Conservation (phyloP, 306 rosid genomes). For the Vachellia pachyceras region DNA sequence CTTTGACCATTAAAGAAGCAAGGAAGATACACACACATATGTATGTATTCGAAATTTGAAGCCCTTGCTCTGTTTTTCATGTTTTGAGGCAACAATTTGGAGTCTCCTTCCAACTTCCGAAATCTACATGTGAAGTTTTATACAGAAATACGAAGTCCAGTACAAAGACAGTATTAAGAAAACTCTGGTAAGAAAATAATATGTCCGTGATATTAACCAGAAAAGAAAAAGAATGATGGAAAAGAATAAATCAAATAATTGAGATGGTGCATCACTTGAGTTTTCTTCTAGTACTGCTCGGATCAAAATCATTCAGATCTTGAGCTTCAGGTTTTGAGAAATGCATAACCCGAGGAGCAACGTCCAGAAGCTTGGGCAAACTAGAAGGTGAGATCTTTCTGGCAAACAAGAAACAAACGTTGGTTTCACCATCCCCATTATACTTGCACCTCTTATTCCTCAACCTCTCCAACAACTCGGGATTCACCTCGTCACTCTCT, state of each 20-base stretch:
- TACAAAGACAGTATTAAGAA: not conserved
- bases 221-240: not conserved
- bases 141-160: not conserved
- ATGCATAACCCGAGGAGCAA: conserved; percentile 63
- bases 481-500: conserved; percentile 53
- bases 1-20: not conserved
- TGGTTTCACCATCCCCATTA: conserved; percentile 38
- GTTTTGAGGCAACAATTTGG: too few relatives aligned
- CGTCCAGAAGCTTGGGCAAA: conserved; percentile 49
- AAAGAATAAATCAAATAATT: not conserved
- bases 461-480: conserved; percentile 51
- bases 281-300: not conserved
- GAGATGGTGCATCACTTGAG: not conserved
- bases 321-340: not conserved
- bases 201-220: too few relatives aligned
- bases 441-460: conserved; percentile 57
- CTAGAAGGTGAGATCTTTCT: conserved; percentile 60
- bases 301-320: not conserved
- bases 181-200: too few relatives aligned
- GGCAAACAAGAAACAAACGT: conserved; percentile 66
- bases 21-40: too few relatives aligned
- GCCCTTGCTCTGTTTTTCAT: too few relatives aligned
- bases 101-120: too few relatives aligned
- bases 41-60: too few relatives aligned
- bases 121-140: too few relatives aligned